Evolutionary conservation across 1,284 basidiomycete genomes (phyloP), one percentile per base, ranked within the genome.

Genomic region (Sanghuangporus baumii): DNA sequence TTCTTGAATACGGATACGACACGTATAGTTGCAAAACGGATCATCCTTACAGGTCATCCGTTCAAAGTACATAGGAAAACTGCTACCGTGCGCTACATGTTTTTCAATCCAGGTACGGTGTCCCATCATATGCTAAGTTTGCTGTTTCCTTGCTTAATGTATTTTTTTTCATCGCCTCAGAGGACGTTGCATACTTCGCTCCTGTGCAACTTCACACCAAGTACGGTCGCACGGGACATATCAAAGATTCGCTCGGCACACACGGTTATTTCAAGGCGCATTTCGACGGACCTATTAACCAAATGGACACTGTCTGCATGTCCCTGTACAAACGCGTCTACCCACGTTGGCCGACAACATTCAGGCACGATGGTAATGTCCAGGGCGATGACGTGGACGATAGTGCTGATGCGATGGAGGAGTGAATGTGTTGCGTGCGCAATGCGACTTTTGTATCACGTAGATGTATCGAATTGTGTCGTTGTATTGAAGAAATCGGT

Each of bases 51-150:
- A 0, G 96, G 96, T 0, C 95, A 98, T 74, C 96, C 96, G 0
- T 94, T 94, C 87, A 97, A 96, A 73, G 89, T 98, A 4, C 96
- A 99, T 81, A 96, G 96, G 74, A 96, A 95, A 80, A 96, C 93
- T 1, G 96, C 95, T 0, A 99, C 96, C 5, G 89, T 99, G 69
- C 88, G 96, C 55, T 99, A 98, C 80, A 95, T 99, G 94, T 98
- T 99, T 79, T 98, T 99, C 82, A 91, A 96, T 74, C 68, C 88
- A 16, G 87, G 88, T 90, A 67, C 59, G 80, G 64, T 23, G 20
- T 69, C 71, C 4, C 67, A 23, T 69, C 70, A 3, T 67, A 68
- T n/a, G 71, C 63, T 56, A 34, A 57, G 54, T 47, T 26, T 41
- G 5, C 6, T 60, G 34, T 18, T 34, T 63, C 69, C 7, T 26